A percentile compares a stretch with the other conserved stretches of the same genome.
Evolutionary conservation across 441 rosid species (phyloP).

Genomic region (Metrosideros polymorpha): DNA sequence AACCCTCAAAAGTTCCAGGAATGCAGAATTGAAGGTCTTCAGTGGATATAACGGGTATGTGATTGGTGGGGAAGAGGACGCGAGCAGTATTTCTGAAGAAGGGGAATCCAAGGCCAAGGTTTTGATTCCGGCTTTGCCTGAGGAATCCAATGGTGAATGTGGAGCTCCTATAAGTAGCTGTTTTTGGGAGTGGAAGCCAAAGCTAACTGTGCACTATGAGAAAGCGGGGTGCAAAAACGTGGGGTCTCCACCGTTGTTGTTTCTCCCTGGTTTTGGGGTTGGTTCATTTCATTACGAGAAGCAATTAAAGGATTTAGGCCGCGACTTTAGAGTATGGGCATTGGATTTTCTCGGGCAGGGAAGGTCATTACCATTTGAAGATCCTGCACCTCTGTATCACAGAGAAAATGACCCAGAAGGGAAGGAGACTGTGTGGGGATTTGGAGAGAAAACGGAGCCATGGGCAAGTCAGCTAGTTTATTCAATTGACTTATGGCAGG

Average conservation of each 20-base stretch:
- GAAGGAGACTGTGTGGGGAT: constrained; percentile 56
- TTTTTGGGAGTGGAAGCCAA: constrained; percentile 83
- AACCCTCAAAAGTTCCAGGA: constrained; percentile 6
- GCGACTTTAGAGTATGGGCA: constrained; percentile 86
- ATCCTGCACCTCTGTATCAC: constrained; percentile 43
- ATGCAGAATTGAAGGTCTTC: constrained; percentile 21
- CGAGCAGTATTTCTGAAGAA: constrained; percentile 18
- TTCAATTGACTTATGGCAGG: constrained; percentile 81
- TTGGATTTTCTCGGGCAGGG: constrained; percentile 97
- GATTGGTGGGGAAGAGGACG: constrained; percentile 41
- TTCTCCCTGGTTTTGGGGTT: constrained; percentile 95
- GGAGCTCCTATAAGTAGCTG: constrained; percentile 46
- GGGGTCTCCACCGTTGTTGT: constrained; percentile 58
- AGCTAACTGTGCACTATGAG: constrained; percentile 63
- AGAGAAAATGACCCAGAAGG: constrained; percentile 18
- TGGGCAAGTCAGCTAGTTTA: constrained; percentile 79
- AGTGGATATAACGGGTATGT: constrained; percentile 47
- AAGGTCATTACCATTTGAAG: constrained; percentile 61
- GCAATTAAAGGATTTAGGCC: constrained; percentile 81
- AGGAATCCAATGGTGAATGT: constrained; percentile 41
- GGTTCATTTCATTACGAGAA: constrained; percentile 93
- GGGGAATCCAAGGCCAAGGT: constrained; percentile 32
- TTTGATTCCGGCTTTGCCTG: constrained; percentile 69
- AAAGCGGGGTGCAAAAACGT: constrained; percentile 57
- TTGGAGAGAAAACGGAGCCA: constrained; percentile 68